Base-by-base conservation (phyloP, 2,329 filamentous ascomycete genomes). In the Fusarium equiseti region DNA sequence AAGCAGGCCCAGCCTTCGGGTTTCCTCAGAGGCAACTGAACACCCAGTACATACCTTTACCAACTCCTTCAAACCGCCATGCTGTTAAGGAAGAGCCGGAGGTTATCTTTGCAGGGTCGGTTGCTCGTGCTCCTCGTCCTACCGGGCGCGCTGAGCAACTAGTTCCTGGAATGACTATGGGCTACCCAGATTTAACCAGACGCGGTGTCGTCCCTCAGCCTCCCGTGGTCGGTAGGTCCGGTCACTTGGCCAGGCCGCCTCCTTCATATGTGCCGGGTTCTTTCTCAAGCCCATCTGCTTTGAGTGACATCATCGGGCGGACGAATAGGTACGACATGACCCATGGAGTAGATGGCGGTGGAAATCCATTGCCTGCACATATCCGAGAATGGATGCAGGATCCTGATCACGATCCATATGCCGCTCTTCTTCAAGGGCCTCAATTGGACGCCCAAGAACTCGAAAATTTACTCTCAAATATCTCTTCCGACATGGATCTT, bases 401-500 rank as follows among this genome's bases (percentile, higher is more conserved):
- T 56, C 12, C 27, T 26, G 38, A 38, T 35, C 29, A 50, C 26
- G 50, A 53, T 20, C 35, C 50, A 12, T 22, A 53, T 29, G 35
- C 24, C 35, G 75, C 76, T 20, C 76, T 78, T 20, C 76, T 78
- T 20, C 77, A 83, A 8, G 80, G 83, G 59, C 77, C 82, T 12
- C 74, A 78, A 35, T 77, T 83, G 55, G 82, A 79, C 3, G 79
- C 86, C n/a, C 86, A 91, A 63, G 91, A 94, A 73, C 87, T 95
- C 59, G 87, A 91, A 68, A 85, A 89, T 27, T 81, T 95, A 7
- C 81, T 95, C 13, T 85, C 89, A 46, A 93, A 93, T 66, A 94
- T 95, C 68, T 86, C 89, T 24, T 90, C 92, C 1, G 92, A 95
- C 73, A 86, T 89, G 74, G 89, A 92, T 9, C 84, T 91, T 15